Evolutionary conservation across 805 yeast species (phyloP).

Genomic region (Lachancea nothofagi): DNA sequence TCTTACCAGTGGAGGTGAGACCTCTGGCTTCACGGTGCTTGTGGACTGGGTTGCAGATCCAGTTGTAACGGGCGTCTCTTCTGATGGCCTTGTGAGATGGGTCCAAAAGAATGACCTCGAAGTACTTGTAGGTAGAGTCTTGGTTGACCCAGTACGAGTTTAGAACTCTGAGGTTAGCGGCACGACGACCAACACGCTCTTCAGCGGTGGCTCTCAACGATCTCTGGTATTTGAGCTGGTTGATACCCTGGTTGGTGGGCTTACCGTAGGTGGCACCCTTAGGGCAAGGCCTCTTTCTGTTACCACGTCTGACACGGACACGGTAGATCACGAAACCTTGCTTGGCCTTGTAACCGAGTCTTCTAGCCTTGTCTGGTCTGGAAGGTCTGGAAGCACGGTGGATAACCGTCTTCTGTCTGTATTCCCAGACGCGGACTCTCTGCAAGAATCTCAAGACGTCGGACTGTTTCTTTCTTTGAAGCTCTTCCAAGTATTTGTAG

Average conservation of each 20-base stretch:
- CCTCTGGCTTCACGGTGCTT: slow-evolving; percentile 99
- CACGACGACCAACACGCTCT: slow-evolving; percentile 99
- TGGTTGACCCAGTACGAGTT: slow-evolving; percentile 99
- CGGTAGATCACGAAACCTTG: slow-evolving; percentile 99
- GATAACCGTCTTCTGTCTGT: slow-evolving; percentile 97
- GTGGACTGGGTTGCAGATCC: slow-evolving; percentile 99
- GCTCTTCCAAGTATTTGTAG: slow-evolving; percentile 98
- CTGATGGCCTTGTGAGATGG: slow-evolving; percentile 98
- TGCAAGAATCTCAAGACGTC: slow-evolving; percentile 98
- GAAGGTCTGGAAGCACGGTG: slow-evolving; percentile 99
- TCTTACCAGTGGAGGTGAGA: slow-evolving; percentile 96
- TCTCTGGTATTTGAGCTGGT: slow-evolving; percentile 99
- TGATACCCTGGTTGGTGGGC: slow-evolving; percentile 99
- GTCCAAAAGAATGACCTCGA: slow-evolving; percentile 94
- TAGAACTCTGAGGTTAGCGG: slow-evolving; percentile 97
- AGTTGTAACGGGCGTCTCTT: slow-evolving; percentile 98
- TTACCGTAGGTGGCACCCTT: slow-evolving; percentile 99
- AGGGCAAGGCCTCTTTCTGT: slow-evolving; percentile 99
- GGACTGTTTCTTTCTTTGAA: slow-evolving; percentile 99
- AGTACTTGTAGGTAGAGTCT: slow-evolving; percentile 99
- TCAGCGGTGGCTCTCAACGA: slow-evolving; percentile 97
- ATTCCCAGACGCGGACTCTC: slow-evolving; percentile 99
- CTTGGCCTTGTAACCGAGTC: slow-evolving; percentile 99
- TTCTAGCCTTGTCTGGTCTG: slow-evolving; percentile 99
- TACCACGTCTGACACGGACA: slow-evolving; percentile 99